Evolutionary conservation across 176 grass and related monocot genomes (phyloP).

Genomic region (Avena insularis): DNA sequence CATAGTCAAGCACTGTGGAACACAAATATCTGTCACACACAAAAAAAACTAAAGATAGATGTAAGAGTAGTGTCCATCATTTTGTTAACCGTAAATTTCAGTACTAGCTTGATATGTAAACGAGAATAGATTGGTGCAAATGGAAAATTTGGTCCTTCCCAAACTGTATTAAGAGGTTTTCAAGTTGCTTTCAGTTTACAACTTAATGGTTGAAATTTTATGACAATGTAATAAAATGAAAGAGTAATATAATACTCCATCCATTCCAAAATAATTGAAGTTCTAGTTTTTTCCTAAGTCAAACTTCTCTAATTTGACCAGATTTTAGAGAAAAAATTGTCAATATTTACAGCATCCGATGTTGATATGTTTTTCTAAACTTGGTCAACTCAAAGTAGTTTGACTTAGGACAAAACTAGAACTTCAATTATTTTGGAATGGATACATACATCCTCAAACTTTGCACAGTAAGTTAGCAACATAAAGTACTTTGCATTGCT

Average conservation of each 20-base stretch:
- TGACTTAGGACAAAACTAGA: too few species aligned
- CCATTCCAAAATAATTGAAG: too few species aligned
- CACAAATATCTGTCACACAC: neutral
- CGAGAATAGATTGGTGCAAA: neutral
- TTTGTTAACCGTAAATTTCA: neutral
- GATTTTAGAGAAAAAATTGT: too few species aligned
- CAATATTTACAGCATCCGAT: too few species aligned
- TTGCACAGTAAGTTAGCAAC: neutral
- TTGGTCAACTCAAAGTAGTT: too few species aligned
- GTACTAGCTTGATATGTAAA: neutral
- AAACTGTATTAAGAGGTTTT: slow-evolving; percentile 8
- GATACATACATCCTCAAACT: neutral
- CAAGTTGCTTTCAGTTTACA: neutral
- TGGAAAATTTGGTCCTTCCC: neutral
- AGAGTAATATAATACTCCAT: neutral
- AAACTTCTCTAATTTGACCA: too few species aligned
- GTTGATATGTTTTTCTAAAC: too few species aligned
- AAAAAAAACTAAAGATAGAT: neutral
- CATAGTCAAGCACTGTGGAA: slow-evolving; percentile 5
- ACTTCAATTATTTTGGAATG: too few species aligned
- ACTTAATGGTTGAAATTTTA: neutral
- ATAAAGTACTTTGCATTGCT: neutral
- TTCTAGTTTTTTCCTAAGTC: too few species aligned
- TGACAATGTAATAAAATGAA: neutral
- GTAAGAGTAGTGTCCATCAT: neutral